Base-by-base conservation (phyloP, 2,329 filamentous ascomycete genomes). In the Trichoderma semiorbis region DNA sequence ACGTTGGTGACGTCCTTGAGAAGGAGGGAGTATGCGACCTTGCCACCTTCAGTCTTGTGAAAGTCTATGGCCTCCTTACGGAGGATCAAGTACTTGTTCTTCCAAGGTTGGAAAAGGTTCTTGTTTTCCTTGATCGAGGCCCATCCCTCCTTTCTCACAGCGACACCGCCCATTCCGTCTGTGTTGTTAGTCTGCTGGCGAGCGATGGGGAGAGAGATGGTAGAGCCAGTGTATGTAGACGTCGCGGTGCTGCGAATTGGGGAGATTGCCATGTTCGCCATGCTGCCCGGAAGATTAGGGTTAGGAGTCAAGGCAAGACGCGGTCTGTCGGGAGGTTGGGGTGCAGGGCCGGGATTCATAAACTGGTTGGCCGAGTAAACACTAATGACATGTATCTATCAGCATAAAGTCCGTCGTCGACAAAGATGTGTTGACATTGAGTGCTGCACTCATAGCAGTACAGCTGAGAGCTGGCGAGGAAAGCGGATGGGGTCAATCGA, bases 281-380 rank as follows among this genome's bases (percentile, higher is more conserved):
- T 93, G 82, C 91, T 95, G 74, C 91, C 92, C 18, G 92, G 90
- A 26, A 93, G 85, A 80, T 91, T 93, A 77, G 90, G 88, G 79
- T 89, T 92, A 73, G 91, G 94, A 55, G 92, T 94, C 73, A 97
- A 87, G 77, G 91, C 91, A 76, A 97, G 89, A 79, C 93, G 91
- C 73, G 94, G 93, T 78, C 93, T 90, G 79, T 96, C 93, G 24
- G 95, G 96, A 73, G 96, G 95, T 78, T 93, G 92, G 75, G 96
- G 96, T 76, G 96, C 95, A 77, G 96, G 95, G 75, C 96, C 94
- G 74, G 96, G 94, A 82, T 98, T 98, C 93, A 98, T 97, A 85
- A 98, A 98, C 81, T 90, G 89, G 77, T 86, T 88, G 75, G 85
- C 84, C 55, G 87, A 83, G 79, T 90, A 91, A 77, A 87, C 82